Evolutionary conservation across 1,139 yeast genomes (phyloP).

Genomic region (Yarrowia galli): DNA sequence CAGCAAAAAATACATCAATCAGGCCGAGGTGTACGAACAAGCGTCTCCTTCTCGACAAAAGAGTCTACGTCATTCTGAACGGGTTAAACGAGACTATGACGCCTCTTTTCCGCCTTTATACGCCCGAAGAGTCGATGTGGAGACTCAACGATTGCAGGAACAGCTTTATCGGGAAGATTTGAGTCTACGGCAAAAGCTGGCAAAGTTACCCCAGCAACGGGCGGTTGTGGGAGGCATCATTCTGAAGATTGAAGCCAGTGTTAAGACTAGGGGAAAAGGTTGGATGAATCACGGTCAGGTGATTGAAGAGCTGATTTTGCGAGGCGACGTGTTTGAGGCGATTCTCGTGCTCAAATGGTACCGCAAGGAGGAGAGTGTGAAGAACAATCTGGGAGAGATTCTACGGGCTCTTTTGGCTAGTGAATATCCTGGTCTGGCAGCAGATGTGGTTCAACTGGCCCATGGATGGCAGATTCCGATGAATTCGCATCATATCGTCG

Average conservation of each 20-base stretch:
- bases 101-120: conserved; percentile 18
- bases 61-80: background rate
- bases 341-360: conserved; percentile 14
- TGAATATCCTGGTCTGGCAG: conserved; percentile 7
- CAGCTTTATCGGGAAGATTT: conserved; percentile 8
- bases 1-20: conserved; percentile 8
- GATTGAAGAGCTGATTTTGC: background rate
- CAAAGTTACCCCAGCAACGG: conserved; percentile 14
- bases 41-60: background rate
- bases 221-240: conserved; percentile 14
- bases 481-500: background rate
- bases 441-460: background rate
- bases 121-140: conserved; percentile 28
- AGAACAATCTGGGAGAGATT: background rate
- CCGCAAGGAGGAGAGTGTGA: conserved; percentile 11
- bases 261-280: conserved; percentile 19
- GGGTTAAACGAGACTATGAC: conserved; percentile 3
- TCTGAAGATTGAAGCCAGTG: background rate
- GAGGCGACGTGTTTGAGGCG: conserved; percentile 20
- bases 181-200: conserved; percentile 17
- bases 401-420: background rate
- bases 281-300: conserved; percentile 30
- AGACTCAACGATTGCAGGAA: background rate
- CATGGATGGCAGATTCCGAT: conserved; percentile 27
- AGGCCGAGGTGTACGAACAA: background rate